Evolutionary conservation across 1,139 yeast genomes (phyloP).

Genomic region (Yamadazyma kanchanaburiensis): DNA sequence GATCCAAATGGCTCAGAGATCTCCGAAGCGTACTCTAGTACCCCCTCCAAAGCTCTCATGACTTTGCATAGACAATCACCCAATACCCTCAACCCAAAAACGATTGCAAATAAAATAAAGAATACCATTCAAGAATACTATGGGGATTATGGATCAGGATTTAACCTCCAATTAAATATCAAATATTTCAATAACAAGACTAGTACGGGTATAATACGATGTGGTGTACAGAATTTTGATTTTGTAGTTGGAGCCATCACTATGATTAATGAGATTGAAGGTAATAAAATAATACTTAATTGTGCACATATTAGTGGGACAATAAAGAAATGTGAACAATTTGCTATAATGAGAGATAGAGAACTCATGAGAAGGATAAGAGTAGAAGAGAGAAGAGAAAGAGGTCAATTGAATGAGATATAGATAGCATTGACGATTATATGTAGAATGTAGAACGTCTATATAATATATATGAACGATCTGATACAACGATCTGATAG

Average conservation of each 20-base stretch:
- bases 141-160: slow-evolving; percentile 81
- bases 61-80: slow-evolving; percentile 51
- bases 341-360: slow-evolving; percentile 47
- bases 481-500: too few relatives aligned
- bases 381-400: slow-evolving; percentile 5
- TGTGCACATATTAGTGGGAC: slow-evolving; percentile 83
- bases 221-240: slow-evolving; percentile 64
- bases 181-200: slow-evolving; percentile 83
- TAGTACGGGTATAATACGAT: slow-evolving; percentile 80
- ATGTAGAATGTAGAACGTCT: too few relatives aligned
- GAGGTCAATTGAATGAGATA: slow-evolving; percentile 3
- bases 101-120: slow-evolving; percentile 53
- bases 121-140: slow-evolving; percentile 54
- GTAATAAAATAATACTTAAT: slow-evolving; percentile 52
- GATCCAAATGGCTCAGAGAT: slow-evolving; percentile 10
- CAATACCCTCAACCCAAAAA: slow-evolving; percentile 36
- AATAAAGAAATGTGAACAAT: slow-evolving; percentile 77
- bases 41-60: slow-evolving; percentile 36
- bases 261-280: slow-evolving; percentile 54
- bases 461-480: too few relatives aligned
- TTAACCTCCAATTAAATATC: slow-evolving; percentile 56
- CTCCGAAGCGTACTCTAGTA: slow-evolving; percentile 18
- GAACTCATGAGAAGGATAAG: slow-evolving; percentile 24
- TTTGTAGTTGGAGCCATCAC: slow-evolving; percentile 68
- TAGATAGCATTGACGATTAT: not conserved